Evolutionary conservation across 2,329 filamentous ascomycete species (phyloP), one percentile per base, ranked within the genome.

Genomic region (Epicoccum nigrum): DNA sequence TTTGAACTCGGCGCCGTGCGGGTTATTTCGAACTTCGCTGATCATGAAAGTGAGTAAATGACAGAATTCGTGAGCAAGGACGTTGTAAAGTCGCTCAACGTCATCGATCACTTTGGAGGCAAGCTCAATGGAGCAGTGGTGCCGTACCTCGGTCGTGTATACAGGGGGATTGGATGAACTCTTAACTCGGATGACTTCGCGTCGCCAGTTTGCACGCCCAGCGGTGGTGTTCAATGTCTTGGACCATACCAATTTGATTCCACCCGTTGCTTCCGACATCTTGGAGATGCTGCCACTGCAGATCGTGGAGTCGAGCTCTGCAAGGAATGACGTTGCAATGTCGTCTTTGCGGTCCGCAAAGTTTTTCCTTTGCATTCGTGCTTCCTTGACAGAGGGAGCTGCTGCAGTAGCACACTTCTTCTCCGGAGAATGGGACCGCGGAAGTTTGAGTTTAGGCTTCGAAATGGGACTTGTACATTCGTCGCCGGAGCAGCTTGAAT

Each of bases 21-120:
- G 90, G 55, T 89, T 87, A 48, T 85, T 86, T 34, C 84, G 86
- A 28, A 92, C 78, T 28, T 86, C 85, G 40, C 82, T 87, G 56
- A 97, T 79, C 85, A 97, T 95, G 72, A 93, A 97, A 64, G 92
- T 96, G 34, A 90, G 87, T 1, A 97, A 77, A 68, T 99, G 94
- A 72, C 94, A 97, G 77, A 94, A 97, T 65, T 99, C 94, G 71
- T 99, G 94, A 0, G 93, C 91, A n/a, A 97, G 76, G 0, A 94
- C 92, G 71, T 97, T 97, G 57, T 94, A 81, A 1, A 97, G 81
- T 3, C 90, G 85, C 51, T 88, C 74, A 60, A 57, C 84, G 64
- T 87, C 83, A 68, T 91, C 86, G 55, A 97, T 92, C 38, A 97
- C 87, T 70, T 95, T 96, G 46, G 90, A 86, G 0, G 92, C 90